Evolutionary conservation across 257 asterid species (phyloP), one percentile per base, ranked within the genome.

Genomic region (Nicotiana tabacum): DNA sequence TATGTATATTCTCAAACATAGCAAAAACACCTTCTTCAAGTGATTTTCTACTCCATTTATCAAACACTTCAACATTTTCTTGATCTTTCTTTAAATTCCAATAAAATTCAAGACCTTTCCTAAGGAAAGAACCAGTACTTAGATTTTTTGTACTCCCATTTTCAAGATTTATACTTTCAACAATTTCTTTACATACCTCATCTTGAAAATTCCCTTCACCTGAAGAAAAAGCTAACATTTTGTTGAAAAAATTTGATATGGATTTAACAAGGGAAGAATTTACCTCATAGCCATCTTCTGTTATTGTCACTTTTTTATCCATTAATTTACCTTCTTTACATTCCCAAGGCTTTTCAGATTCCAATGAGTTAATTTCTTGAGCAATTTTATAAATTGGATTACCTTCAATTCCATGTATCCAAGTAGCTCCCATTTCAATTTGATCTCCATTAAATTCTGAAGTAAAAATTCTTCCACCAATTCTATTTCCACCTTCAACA

Each of bases 371-470:
- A 1, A 82, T 87, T 9, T 90, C 90, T 27, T 77, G 77, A 12
- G 98, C 98, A 12, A 95, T 93, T 83, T 91, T 84, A 66, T 92
- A 85, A 79, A 95, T 80, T 9, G 98, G 99, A 83, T 96, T 95
- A 2, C 93, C 94, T 11, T 87, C 92, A 68, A 95, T 90, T 11
- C 99, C 99, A 67, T 95, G 99, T 91, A 95, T 95, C 99, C 99
- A 93, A 8, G 98, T 95, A 24, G 97, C 99, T 2, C 99, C 99
- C 65, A 84, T 89, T 91, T 95, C 99, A 80, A 95, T 85, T 85
- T 93, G 84, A 87, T 91, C 98, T 68, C 99, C 98, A 83, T 89
- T 77, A 11, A 95, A 93, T 60, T 90, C 92, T 2, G 92, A 81
- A 3, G 99, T 81, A 87, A 81, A 91, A n/a, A 95, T 88, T 66